Percentiles rank a stretch among this genome's conserved stretches.
phyloP scores from a whole-genome alignment of 2,329 filamentous ascomycete genomes.

The Penicillium sp. region DNA sequence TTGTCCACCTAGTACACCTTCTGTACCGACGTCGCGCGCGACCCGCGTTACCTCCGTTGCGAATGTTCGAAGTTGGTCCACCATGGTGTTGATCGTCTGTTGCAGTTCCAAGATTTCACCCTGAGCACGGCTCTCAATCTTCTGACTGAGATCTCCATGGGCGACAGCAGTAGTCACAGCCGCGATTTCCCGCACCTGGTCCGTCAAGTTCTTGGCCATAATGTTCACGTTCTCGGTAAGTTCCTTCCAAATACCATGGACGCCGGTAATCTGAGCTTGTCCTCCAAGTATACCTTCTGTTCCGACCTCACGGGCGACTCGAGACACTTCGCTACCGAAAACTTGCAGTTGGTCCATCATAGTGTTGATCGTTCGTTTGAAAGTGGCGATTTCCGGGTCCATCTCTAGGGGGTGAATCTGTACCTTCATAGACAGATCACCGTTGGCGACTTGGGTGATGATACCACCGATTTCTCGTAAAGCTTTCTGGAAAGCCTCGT shows the following conservation, averaged over 20 bases:
- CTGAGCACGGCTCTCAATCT: conserved; percentile 73
- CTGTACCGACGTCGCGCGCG: conserved; percentile 76
- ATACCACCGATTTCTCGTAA: conserved; percentile 95
- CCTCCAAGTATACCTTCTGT: conserved; percentile 92
- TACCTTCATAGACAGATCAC: conserved; percentile 94
- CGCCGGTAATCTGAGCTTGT: conserved; percentile 86
- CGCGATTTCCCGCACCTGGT: conserved; percentile 80
- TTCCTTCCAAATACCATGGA: conserved; percentile 97
- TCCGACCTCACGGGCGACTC: conserved; percentile 89
- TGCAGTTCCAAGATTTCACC: conserved; percentile 79
- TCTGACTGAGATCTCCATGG: conserved; percentile 75
- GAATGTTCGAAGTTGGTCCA: conserved; percentile 77
- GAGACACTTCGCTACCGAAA: conserved; percentile 93
- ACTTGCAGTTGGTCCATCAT: conserved; percentile 99
- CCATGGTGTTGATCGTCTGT: conserved; percentile 86
- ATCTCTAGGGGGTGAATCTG: conserved; percentile 93
- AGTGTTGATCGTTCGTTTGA: conserved; percentile 96
- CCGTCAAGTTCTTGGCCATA: conserved; percentile 76
- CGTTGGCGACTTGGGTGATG: conserved; percentile 89
- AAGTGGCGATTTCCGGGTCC: conserved; percentile 96
- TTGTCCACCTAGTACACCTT: conserved; percentile 76
- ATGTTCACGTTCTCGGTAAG: conserved; percentile 85
- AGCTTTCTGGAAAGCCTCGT: conserved; percentile 97
- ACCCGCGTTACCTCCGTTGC: conserved; percentile 79
- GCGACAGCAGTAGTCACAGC: conserved; percentile 79